These are phyloP conservation scores for Exophiala sideris DNA, from an alignment of 2,329 filamentous ascomycete genomes.

Conservation along the genomic window DNA sequence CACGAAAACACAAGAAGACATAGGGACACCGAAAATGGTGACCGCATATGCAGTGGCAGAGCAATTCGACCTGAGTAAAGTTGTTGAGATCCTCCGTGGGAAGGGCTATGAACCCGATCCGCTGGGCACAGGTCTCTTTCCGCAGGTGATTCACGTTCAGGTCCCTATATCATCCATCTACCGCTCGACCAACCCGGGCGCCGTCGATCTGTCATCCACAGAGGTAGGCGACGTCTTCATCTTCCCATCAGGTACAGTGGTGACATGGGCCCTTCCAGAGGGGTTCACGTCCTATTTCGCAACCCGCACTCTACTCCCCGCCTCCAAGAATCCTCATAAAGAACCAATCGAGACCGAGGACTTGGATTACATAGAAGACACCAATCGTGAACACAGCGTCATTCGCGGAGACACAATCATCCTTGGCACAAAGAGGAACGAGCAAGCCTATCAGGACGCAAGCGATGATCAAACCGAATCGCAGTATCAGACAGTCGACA, in stretches of 20 bases:
- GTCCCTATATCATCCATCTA: slow-evolving; percentile 46
- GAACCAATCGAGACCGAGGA: slow-evolving; percentile 79
- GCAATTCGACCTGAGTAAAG: slow-evolving; percentile 59
- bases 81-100: slow-evolving; percentile 54
- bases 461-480: slow-evolving; percentile 26
- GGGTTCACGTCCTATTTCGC: slow-evolving; percentile 67
- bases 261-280: slow-evolving; percentile 83
- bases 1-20: slow-evolving; percentile 38
- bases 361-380: slow-evolving; percentile 79
- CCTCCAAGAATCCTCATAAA: slow-evolving; percentile 71
- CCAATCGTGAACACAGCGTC: slow-evolving; percentile 66
- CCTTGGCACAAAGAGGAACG: slow-evolving; percentile 66
- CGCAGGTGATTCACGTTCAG: slow-evolving; percentile 62
- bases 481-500: slow-evolving; percentile 46
- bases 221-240: slow-evolving; percentile 83
- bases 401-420: slow-evolving; percentile 87
- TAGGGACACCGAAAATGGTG: slow-evolving; percentile 43
- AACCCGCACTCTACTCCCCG: slow-evolving; percentile 68
- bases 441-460: slow-evolving; percentile 3
- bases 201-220: slow-evolving; percentile 38
- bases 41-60: slow-evolving; percentile 68
- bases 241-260: slow-evolving; percentile 90
- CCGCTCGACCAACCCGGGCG: slow-evolving; percentile 41
- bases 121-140: slow-evolving; percentile 58
- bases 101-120: slow-evolving; percentile 64